phyloP scores from a whole-genome alignment of 2,329 filamentous ascomycete species.

The Diaporthe vaccinii region DNA sequence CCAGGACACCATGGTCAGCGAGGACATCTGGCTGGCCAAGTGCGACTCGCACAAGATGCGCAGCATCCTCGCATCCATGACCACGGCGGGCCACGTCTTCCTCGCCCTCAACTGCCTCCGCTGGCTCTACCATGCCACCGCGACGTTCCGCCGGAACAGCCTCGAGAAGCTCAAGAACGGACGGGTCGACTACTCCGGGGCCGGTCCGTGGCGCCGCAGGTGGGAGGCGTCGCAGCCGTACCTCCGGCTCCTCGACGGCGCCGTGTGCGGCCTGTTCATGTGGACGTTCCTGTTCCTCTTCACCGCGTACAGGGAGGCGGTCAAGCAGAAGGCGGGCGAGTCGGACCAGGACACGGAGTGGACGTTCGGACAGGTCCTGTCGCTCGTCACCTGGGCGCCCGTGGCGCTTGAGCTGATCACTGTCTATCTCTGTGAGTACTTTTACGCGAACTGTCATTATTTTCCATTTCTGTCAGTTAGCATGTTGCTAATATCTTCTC shows the following conservation, averaged over 20 bases:
- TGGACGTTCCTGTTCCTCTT: conserved; percentile 49
- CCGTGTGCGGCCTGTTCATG: conserved; percentile 44
- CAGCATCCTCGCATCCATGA: conserved; percentile 7
- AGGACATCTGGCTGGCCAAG: conserved; percentile 35
- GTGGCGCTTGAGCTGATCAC: conserved; percentile 47
- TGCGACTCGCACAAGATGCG: conserved; percentile 37
- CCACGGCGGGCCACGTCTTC: conserved; percentile 35
- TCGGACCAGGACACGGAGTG: conserved; percentile 46
- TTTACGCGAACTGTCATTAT: not conserved
- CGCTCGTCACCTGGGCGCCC: conserved; percentile 49
- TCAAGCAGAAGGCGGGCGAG: conserved; percentile 42
- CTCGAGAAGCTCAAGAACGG: not conserved
- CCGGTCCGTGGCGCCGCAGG: conserved; percentile 6
- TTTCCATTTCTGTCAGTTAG: too few relatives aligned
- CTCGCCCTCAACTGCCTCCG: conserved; percentile 41
- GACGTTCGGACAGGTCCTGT: conserved; percentile 51
- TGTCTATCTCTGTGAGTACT: conserved; percentile 46
- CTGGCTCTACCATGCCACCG: conserved; percentile 40
- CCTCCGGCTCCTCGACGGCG: conserved; percentile 41
- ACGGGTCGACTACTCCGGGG: not conserved
- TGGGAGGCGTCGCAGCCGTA: conserved; percentile 32
- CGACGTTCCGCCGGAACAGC: conserved; percentile 10
- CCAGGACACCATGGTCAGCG: conserved; percentile 2
- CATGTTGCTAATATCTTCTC: not conserved
- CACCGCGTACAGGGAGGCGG: conserved; percentile 44